Base-by-base conservation (phyloP, 1,284 basidiomycete genomes). In the Inonotus obliquus region DNA sequence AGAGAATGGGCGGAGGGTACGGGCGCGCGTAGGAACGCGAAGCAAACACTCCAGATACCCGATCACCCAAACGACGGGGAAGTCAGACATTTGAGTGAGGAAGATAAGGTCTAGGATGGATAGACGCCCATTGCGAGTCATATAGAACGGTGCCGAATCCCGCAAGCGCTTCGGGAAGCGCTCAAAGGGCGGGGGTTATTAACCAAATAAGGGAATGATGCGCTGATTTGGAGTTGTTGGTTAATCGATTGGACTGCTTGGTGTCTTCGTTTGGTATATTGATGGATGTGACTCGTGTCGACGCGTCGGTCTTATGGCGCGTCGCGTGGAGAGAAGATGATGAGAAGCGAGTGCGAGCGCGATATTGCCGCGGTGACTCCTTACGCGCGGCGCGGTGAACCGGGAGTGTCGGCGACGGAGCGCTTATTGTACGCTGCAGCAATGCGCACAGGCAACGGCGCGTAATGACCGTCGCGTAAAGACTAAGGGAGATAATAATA, bases 81-180 rank as follows among this genome's bases (percentile, higher is more conserved):
- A 11, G 29, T 52, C 51, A 4, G 29, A 35, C 51, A 52, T 52
- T 35, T 52, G 11, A 27, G 51, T 17, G 17, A 21, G 19, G 47
- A 32, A 25, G 44, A 17, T 32, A 5, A 32, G 45, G 45, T 21
- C 45, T 35, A 49, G 39, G 53, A 54, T n/a, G 39, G 53, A 54
- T 49, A 58, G 29, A 32, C 56, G 56, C 56, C 32, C 56, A 23
- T n/a, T 3, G 13, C 45, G 56, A 58, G 56, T 58, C 56, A 58
- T 19, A 23, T 10, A 17, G 10, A 5, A 11, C 19, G 29, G 56
- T 52, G 51, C 51, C 51, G 51, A 52, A 27, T 32, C 45, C 19
- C 55, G 41, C 21, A 13, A 19, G 27, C 29, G 45, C 29, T 21
- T 35, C 17, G 45, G 2, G 45, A 49, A 49, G 55, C 21, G 41